Evolutionary conservation across 352 stramenopile species (phyloP), one percentile per base, ranked within the genome.

Genomic region (Halophytophthora polymorphica): DNA sequence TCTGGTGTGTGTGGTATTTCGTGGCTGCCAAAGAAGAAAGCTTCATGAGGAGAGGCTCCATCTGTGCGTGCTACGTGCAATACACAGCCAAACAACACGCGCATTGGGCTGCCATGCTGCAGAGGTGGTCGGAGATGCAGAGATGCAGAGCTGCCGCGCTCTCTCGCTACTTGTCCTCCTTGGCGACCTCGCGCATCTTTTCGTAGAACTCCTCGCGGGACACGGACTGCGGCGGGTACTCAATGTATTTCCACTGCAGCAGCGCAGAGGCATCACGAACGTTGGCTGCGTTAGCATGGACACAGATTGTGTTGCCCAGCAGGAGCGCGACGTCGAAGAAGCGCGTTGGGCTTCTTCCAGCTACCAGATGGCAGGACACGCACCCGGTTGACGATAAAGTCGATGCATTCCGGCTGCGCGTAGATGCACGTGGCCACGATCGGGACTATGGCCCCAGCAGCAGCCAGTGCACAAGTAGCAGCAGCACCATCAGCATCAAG

Each of bases 381-480:
- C 41, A 93, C 83, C 61, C 71, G 53, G 43, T 62, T 61, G 43
- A 94, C 71, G 49, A 92, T 92, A 49, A 50, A 85, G 61, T 86
- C 77, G 66, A 94, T 90, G 58, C 79, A 90, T 49, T 94, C 77
- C 15, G 84, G 84, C 57, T 94, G 81, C 45, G 83, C 80, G 72
- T 94, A 94, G 55, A 94, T 77, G 59, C 66, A 80, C 21, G 84
- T 94, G 28, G 80, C 74, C 36, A 90, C 56, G 13, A 94, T 57
- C 2, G 84, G 84, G 40, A 94, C 84, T 94, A 46, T 17, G 56
- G 18, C 3, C 10, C 10, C 17, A 19, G 11, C 8, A 50, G 2
- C 11, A 2, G 44, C 48, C 38, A 51, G 33, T 3, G 44, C 8
- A 49, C 11, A 49, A 19, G n/a, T 15, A 40, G 17, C 14, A 59